These are phyloP conservation scores for Evernia prunastri DNA, from an alignment of 495 filamentous ascomycete species.

Conservation along the genomic window DNA sequence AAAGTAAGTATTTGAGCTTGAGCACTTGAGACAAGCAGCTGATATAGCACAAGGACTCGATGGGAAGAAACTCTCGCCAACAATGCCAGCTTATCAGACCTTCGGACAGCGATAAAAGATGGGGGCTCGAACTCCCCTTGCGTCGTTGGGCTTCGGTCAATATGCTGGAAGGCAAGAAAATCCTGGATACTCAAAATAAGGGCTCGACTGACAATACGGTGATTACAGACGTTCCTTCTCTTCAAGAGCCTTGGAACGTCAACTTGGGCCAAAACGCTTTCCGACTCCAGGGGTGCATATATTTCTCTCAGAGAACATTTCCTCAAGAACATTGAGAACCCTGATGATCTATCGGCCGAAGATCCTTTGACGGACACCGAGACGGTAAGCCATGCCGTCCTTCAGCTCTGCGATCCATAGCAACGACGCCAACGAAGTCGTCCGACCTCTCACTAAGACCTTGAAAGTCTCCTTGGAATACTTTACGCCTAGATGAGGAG, in stretches of 20 bases:
- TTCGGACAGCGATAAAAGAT: conserved; percentile 57
- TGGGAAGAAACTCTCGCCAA: conserved; percentile 62
- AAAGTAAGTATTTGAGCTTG: conserved; percentile 4
- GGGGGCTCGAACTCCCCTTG: conserved; percentile 55
- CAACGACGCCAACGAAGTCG: conserved; percentile 18
- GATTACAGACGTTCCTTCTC: conserved; percentile 65
- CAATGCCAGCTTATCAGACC: conserved; percentile 52
- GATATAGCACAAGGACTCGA: conserved; percentile 30
- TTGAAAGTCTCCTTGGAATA: conserved; percentile 80
- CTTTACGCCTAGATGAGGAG: conserved; percentile 73
- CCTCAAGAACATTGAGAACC: conserved; percentile 71
- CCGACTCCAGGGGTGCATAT: conserved; percentile 68
- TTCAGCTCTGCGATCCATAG: conserved; percentile 16
- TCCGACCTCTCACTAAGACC: conserved; percentile 40
- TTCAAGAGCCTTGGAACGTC: conserved; percentile 61
- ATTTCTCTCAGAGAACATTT: conserved; percentile 63
- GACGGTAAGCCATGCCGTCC: conserved; percentile 50
- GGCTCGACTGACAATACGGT: conserved; percentile 15
- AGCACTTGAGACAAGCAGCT: not conserved
- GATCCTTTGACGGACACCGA: conserved; percentile 87
- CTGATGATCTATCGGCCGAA: conserved; percentile 63
- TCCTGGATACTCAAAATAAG: not conserved
- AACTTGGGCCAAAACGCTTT: conserved; percentile 61
- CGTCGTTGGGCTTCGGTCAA: conserved; percentile 67
- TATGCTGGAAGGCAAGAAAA: conserved; percentile 83